phyloP scores from a whole-genome alignment of 164 flowering plant genomes.

The Amborella trichopoda region DNA sequence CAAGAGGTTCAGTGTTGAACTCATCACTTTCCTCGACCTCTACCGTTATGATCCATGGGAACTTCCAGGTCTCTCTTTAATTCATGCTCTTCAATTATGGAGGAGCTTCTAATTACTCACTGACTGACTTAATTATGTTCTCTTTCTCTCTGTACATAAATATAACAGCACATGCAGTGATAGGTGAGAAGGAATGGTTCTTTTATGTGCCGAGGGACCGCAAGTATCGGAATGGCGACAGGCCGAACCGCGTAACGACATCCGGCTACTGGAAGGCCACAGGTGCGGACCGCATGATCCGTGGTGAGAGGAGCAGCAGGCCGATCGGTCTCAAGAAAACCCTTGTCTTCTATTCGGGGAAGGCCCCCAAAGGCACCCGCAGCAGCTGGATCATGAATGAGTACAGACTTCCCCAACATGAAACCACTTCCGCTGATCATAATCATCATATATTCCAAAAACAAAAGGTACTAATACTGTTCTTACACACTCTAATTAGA shows the following conservation, averaged over 20 bases:
- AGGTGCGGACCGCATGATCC: conserved; percentile 91
- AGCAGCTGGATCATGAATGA: conserved; percentile 99
- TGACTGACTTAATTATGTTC: not conserved
- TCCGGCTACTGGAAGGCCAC: conserved; percentile 99
- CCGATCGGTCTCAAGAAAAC: conserved; percentile 94
- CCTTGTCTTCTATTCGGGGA: conserved; percentile 97
- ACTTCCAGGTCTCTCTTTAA: conserved; percentile 60
- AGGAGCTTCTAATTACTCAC: not conserved
- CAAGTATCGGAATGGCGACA: conserved; percentile 87
- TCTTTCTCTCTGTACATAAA: not conserved
- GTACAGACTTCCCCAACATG: conserved; percentile 86
- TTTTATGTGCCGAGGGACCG: conserved; percentile 95
- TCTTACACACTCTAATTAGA: too few relatives aligned
- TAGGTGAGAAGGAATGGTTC: conserved; percentile 98
- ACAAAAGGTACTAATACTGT: too few relatives aligned
- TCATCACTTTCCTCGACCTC: conserved; percentile 87
- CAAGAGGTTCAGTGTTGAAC: conserved; percentile 82
- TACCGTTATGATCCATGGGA: conserved; percentile 99
- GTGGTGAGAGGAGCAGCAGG: conserved; percentile 38
- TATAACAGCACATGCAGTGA: conserved; percentile 77
- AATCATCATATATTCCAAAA: too few relatives aligned
- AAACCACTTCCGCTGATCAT: too few relatives aligned
- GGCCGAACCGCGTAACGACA: conserved; percentile 91
- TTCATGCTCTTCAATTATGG: not conserved
- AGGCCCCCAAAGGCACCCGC: conserved; percentile 91